phyloP scores from a whole-genome alignment of 805 yeast species.

The Brettanomyces sp. region DNA sequence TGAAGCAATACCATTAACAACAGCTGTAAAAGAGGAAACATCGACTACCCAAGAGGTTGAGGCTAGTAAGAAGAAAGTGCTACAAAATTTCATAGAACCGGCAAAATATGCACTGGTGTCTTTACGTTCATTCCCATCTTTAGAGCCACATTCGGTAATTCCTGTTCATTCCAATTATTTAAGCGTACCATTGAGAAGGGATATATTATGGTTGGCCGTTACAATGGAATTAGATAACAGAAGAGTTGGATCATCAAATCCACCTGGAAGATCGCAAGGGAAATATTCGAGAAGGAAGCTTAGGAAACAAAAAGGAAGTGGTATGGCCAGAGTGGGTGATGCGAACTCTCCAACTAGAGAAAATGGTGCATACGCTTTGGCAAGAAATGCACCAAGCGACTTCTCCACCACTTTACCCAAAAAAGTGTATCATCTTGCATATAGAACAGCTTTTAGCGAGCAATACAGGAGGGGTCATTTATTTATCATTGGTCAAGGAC shows the following conservation, averaged over 20 bases:
- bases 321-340: slow-evolving; percentile 94
- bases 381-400: slow-evolving; percentile 85
- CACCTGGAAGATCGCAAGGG: slow-evolving; percentile 78
- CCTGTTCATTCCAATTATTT: slow-evolving; percentile 70
- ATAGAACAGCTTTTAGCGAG: slow-evolving; percentile 73
- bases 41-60: too few relatives aligned
- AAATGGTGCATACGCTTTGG: slow-evolving; percentile 85
- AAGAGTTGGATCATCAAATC: slow-evolving; percentile 83
- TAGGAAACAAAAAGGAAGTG: slow-evolving; percentile 86
- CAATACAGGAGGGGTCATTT: slow-evolving; percentile 70
- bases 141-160: slow-evolving; percentile 71
- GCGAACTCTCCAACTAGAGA: slow-evolving; percentile 87
- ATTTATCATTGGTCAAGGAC: slow-evolving; percentile 53
- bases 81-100: slow-evolving; percentile 32
- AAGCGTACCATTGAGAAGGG: slow-evolving; percentile 76
- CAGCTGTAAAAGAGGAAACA: background rate
- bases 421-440: slow-evolving; percentile 66
- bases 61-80: slow-evolving; percentile 2
- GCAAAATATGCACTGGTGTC: slow-evolving; percentile 71
- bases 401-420: slow-evolving; percentile 68
- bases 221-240: slow-evolving; percentile 82
- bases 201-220: slow-evolving; percentile 88
- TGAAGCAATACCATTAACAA: slow-evolving; percentile 1
- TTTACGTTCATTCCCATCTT: slow-evolving; percentile 76
- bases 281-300: slow-evolving; percentile 79